Base-by-base conservation (phyloP, 768 basidiomycete genomes). In the Serpula lacrymans region DNA sequence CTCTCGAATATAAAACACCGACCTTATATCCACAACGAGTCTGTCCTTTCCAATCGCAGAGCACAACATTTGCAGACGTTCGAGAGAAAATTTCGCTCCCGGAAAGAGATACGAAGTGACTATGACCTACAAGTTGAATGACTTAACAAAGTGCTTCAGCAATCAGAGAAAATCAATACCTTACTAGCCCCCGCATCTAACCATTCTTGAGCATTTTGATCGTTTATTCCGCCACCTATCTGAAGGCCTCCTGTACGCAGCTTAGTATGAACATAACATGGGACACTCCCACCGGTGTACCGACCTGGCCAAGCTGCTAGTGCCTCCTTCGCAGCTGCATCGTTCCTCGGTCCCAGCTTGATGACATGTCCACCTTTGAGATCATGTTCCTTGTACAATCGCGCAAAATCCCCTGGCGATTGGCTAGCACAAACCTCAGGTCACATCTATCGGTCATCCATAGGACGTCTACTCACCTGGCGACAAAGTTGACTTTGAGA, bases 31-130 rank as follows among this genome's bases (percentile, higher is more conserved):
- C 2, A 98, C 84, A 2, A 98, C 94, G 2, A 99, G 74, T 27
- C 64, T 75, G n/a, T 92, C 90, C 64, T 81, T 91, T 0, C 91
- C 89, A 4, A 93, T 78, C 9, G 65, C 60, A 14, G 65, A 54
- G 5, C 80, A 82, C 12, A 98, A 64, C 0, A 59, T 62, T 50
- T 77, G 64, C 21, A 99, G 67, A 35, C 88, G 69, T 31, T 85
- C 78, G 46, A 84, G 59, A 13, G 84, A 84, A 66, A 98, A 95
- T 47, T 72, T 80, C 3, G 71, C 84, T n/a, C 65, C 60, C 0
- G 96, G 94, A 48, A 99, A 99, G 30, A 99, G 80, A 63, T 83
- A 90, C 10, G 94, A 96, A 3, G 96, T 99, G n/a, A 99, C 88
- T 39, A 99, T 97, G 50, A 98, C 82, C 94, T 98, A 52, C 4